Evolutionary conservation across 164 flowering plant genomes (phyloP).

Genomic region (Nymphaea colorata): DNA sequence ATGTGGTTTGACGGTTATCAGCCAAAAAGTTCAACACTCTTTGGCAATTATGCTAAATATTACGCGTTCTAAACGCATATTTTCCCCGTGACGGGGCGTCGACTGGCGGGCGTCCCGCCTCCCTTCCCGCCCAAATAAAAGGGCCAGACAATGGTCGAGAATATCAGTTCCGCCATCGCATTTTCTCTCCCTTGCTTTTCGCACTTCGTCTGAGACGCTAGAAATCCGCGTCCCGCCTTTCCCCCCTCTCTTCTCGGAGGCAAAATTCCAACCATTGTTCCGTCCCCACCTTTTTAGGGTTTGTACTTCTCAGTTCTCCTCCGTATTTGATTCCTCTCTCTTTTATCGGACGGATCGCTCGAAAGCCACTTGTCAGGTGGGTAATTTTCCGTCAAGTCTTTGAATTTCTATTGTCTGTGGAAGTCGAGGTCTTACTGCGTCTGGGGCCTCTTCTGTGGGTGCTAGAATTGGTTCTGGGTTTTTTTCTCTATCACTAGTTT

Average conservation of each 20-base stretch:
- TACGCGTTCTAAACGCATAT: too few relatives aligned
- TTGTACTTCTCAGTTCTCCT: not conserved
- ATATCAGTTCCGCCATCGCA: not conserved
- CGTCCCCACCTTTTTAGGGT: not conserved
- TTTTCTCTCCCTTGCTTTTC: not conserved
- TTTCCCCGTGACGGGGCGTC: too few relatives aligned
- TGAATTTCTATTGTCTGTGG: not conserved
- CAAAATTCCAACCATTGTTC: not conserved
- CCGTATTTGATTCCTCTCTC: not conserved
- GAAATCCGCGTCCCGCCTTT: not conserved
- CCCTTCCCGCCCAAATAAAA: too few relatives aligned
- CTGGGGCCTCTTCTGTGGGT: too few relatives aligned
- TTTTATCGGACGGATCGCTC: not conserved
- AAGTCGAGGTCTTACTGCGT: not conserved
- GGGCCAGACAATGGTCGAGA: too few relatives aligned
- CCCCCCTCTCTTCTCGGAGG: not conserved
- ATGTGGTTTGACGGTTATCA: too few relatives aligned
- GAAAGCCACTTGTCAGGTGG: not conserved
- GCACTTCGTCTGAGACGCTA: not conserved
- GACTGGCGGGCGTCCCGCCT: too few relatives aligned
- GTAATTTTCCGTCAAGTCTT: not conserved
- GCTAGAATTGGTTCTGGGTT: too few relatives aligned
- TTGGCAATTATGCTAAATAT: too few relatives aligned
- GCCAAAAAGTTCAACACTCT: too few relatives aligned
- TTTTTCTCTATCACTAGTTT: too few relatives aligned